Percentiles rank a stretch among this genome's conserved stretches.
Evolutionary conservation across 495 filamentous ascomycete species (phyloP).

Genomic region (Aspergillus heteromorphus): DNA sequence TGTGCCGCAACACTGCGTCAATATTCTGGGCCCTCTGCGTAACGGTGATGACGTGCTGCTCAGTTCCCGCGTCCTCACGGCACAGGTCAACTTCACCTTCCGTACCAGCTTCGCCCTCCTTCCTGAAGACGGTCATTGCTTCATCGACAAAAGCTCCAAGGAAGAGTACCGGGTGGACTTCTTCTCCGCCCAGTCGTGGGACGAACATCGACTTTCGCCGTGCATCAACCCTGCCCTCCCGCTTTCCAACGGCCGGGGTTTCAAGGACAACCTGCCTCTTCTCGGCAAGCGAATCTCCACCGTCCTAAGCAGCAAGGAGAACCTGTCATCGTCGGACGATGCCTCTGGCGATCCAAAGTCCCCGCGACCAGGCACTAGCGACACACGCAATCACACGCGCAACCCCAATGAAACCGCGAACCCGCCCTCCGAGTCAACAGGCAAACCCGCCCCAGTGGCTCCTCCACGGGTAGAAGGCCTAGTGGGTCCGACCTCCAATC

Average conservation of each 20-base stretch:
- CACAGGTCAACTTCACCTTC: slow-evolving; percentile 91
- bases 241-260: slow-evolving; percentile 22
- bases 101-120: slow-evolving; percentile 81
- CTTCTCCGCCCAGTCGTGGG: slow-evolving; percentile 75
- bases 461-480: slow-evolving; percentile 30
- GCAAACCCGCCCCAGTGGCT: slow-evolving; percentile 24
- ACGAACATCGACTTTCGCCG: slow-evolving; percentile 71
- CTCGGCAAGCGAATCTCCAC: slow-evolving; percentile 37
- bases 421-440: not conserved
- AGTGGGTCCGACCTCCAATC: slow-evolving; percentile 27
- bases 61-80: slow-evolving; percentile 84
- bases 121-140: slow-evolving; percentile 84
- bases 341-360: slow-evolving; percentile 1
- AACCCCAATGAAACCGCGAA: slow-evolving; percentile 6
- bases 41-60: slow-evolving; percentile 89
- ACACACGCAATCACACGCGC: slow-evolving; percentile 7
- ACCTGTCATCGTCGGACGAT: slow-evolving; percentile 13
- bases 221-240: slow-evolving; percentile 63
- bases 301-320: slow-evolving; percentile 19
- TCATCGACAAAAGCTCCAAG: slow-evolving; percentile 75
- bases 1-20: slow-evolving; percentile 78
- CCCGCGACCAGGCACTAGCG: not conserved
- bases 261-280: slow-evolving; percentile 43
- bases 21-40: slow-evolving; percentile 83
- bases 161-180: slow-evolving; percentile 83